Percentiles rank a stretch among this genome's conserved stretches.
These are phyloP conservation scores for Talaromyces pinophilus DNA, from an alignment of 2,329 filamentous ascomycete species.

Conservation along the genomic window DNA sequence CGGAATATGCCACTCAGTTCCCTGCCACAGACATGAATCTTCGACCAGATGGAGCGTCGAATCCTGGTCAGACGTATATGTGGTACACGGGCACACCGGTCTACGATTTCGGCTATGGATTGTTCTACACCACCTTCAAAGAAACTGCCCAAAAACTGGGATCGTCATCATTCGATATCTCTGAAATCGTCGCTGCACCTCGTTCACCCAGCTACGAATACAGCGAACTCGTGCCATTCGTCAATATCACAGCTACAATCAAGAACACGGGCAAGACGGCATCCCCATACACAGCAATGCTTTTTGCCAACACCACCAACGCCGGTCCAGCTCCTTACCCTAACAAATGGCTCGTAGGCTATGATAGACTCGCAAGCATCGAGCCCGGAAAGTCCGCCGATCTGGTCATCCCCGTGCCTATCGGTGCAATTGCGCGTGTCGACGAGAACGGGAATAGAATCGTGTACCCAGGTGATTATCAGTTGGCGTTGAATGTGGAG, in stretches of 20 bases:
- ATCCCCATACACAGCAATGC: conserved; percentile 47
- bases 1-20: conserved; percentile 46
- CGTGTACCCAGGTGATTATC: conserved; percentile 47
- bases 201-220: conserved; percentile 30
- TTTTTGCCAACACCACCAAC: conserved; percentile 39
- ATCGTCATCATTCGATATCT: conserved; percentile 38
- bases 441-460: conserved; percentile 42
- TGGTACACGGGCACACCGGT: conserved; percentile 47
- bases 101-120: conserved; percentile 46
- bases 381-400: conserved; percentile 30
- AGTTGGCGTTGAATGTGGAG: conserved; percentile 45
- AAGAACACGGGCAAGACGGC: conserved; percentile 39
- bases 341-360: conserved; percentile 47
- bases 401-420: conserved; percentile 39
- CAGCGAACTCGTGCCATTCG: conserved; percentile 41
- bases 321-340: conserved; percentile 46
- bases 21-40: conserved; percentile 46
- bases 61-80: conserved; percentile 49
- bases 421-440: conserved; percentile 42
- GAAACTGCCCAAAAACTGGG: neutral
- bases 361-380: conserved; percentile 36
- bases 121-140: conserved; percentile 48
- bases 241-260: conserved; percentile 40
- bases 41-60: conserved; percentile 36
- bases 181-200: conserved; percentile 32